Evolutionary conservation across 345 rosid species (phyloP).

Genomic region (Moringa oleifera): DNA sequence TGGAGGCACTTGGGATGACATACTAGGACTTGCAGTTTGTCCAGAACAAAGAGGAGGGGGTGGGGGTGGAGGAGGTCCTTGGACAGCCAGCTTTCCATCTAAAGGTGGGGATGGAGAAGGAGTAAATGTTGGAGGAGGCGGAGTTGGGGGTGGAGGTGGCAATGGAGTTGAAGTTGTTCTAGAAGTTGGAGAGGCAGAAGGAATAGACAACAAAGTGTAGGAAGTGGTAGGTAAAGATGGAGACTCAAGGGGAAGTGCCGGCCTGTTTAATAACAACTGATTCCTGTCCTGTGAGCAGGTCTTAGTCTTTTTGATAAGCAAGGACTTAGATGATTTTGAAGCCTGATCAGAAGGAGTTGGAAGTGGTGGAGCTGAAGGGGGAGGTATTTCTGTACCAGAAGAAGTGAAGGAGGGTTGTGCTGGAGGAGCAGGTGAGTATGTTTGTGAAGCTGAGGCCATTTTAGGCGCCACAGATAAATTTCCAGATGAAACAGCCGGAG

Average conservation of each 20-base stretch:
- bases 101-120: conserved; percentile 19
- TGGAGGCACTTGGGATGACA: conserved; percentile 13
- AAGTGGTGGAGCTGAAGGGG: conserved; percentile 20
- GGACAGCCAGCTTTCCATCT: conserved; percentile 14
- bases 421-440: conserved; percentile 31
- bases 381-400: too few species aligned
- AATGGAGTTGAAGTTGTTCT: not conserved
- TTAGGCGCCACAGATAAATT: conserved; percentile 19
- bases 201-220: not conserved
- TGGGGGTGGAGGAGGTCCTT: conserved; percentile 35
- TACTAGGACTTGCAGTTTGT: conserved; percentile 3
- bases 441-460: conserved; percentile 23
- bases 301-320: conserved; percentile 11
- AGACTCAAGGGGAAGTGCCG: not conserved
- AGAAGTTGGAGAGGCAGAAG: not conserved
- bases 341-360: conserved; percentile 14
- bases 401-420: conserved; percentile 9
- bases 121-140: conserved; percentile 11
- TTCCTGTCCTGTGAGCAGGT: conserved; percentile 5
- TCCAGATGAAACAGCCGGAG: conserved; percentile 12
- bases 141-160: conserved; percentile 7
- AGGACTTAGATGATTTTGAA: conserved; percentile 15
- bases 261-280: conserved; percentile 1
- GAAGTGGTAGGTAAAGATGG: not conserved
- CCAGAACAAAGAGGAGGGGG: conserved; percentile 31